Base-by-base conservation (phyloP, 2,329 filamentous ascomycete species). In the Ophiostoma novo-ulmi region DNA sequence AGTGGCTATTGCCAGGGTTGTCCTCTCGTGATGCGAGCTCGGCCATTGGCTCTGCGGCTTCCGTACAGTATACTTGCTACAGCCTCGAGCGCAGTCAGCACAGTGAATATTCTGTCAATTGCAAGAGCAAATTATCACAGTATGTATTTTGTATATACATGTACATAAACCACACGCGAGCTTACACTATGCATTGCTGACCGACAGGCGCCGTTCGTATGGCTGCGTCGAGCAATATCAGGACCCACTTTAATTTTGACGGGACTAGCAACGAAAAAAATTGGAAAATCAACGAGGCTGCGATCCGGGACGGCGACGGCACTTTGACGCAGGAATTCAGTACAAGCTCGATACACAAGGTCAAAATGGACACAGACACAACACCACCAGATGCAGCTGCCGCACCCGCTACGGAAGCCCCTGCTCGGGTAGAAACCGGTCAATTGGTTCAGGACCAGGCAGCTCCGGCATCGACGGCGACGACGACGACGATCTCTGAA, bases 391-490 rank as follows among this genome's bases (percentile, higher is more conserved):
- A 20, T 20, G 61, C 31, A 17, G 35, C 31, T n/a, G 58, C 58
- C 14, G 52, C 52, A 17, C 58, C 58, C 58, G 58, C 58, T 36
- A 20, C 13, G 4, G 58, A 63, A 35, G 61, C 20, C 8, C 35
- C 61, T 38, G 20, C 35, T 17, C 61, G 13, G 2, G 22, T 13
- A 35, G 58, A 35, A 6, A 11, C 58, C 58, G 78, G 79, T 6
- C 58, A 31, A 58, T 22, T 31, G 10, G 22, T 8, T n/a, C 26
- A 63, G 58, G 17, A 22, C 61, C 35, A 36, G 61, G 8, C 63
- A 41, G 63, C 13, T 10, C 17, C 35, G 13, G 35, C 2, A 20
- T 10, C 69, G 78, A 79, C 58, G 77, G 78, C 39, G 76, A 72
- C 70, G 76, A 72, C 70, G 76, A 75, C 7, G 20, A 17, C 31